Conservation (phyloP, 2,329 filamentous ascomycete genomes). For the Epichloe festucae region DNA sequence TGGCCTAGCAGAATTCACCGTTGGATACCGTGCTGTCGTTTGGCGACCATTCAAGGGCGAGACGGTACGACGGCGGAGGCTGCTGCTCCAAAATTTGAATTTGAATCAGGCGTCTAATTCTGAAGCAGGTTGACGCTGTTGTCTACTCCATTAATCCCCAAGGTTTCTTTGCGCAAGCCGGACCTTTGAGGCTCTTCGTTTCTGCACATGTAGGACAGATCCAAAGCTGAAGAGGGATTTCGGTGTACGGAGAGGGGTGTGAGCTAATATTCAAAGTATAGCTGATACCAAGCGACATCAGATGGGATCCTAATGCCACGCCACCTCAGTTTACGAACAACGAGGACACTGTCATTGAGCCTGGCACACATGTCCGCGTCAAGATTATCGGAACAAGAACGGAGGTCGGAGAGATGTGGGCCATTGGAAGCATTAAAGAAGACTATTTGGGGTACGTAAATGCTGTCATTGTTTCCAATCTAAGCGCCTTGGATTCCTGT, state of each 20-base stretch:
- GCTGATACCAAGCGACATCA: slow-evolving; percentile 86
- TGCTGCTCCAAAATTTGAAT: slow-evolving; percentile 5
- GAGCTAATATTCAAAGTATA: slow-evolving; percentile 21
- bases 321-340: slow-evolving; percentile 97
- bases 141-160: slow-evolving; percentile 84
- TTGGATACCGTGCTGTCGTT: slow-evolving; percentile 88
- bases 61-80: slow-evolving; percentile 51
- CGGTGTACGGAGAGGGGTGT: not conserved
- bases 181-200: slow-evolving; percentile 66
- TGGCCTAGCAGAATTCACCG: slow-evolving; percentile 85
- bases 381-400: slow-evolving; percentile 90
- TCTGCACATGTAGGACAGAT: slow-evolving; percentile 58
- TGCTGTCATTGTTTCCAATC: not conserved
- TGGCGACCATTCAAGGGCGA: slow-evolving; percentile 98
- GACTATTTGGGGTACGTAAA: slow-evolving; percentile 51
- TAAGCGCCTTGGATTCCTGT: not conserved
- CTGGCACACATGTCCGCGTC: slow-evolving; percentile 81
- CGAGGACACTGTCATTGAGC: slow-evolving; percentile 85
- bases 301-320: slow-evolving; percentile 88
- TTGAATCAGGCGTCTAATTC: slow-evolving; percentile 16
- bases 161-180: slow-evolving; percentile 80
- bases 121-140: slow-evolving; percentile 72
- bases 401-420: slow-evolving; percentile 90
- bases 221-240: not conserved
- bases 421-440: slow-evolving; percentile 93